These are phyloP conservation scores for Gossypium schwendimanii DNA, from an alignment of 441 rosid species.

Conservation along the genomic window DNA sequence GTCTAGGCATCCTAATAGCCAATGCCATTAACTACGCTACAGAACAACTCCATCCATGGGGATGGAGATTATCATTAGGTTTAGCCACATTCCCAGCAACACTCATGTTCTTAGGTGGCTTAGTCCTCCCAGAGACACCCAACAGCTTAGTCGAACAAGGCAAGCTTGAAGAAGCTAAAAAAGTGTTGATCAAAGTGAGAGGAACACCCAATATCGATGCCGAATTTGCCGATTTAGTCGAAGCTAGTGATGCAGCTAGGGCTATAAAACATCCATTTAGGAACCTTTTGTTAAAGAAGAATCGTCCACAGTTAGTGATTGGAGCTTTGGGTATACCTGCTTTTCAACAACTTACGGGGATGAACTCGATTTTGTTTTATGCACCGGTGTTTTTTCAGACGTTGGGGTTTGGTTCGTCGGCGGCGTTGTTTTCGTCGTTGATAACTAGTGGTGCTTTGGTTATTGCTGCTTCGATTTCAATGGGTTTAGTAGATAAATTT, in stretches of 20 bases:
- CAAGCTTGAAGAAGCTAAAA: conserved; percentile 51
- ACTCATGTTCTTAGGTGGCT: conserved; percentile 68
- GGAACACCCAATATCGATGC: conserved; percentile 68
- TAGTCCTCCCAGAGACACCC: conserved; percentile 72
- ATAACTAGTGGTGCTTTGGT: conserved; percentile 57
- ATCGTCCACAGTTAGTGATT: conserved; percentile 67
- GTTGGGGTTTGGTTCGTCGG: conserved; percentile 62
- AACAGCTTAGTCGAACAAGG: conserved; percentile 88
- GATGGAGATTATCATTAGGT: conserved; percentile 83
- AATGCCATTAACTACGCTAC: conserved; percentile 59
- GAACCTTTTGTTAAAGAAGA: conserved; percentile 53
- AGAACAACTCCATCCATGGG: conserved; percentile 73
- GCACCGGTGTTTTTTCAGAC: conserved; percentile 87
- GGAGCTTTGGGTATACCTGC: conserved; percentile 78
- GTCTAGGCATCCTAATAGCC: conserved; percentile 66
- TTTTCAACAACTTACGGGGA: conserved; percentile 82
- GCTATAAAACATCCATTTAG: conserved; percentile 63
- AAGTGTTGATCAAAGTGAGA: conserved; percentile 55
- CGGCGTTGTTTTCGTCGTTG: conserved; percentile 51
- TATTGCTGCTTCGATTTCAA: conserved; percentile 53
- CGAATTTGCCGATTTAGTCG: conserved; percentile 65
- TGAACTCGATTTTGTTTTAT: conserved; percentile 77
- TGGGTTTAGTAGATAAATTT: conserved; percentile 59
- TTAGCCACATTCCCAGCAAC: conserved; percentile 64
- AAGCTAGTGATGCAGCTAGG: conserved; percentile 68